Evolutionary conservation across 129 eudicot genomes (phyloP).

Genomic region (Helianthus annuus): HanXRQr2.0-SUNRISE NC_035446.2:112415995-112416494

Average conservation of each 20-base stretch:
- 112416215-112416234: conserved; percentile 98
- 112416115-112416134: not conserved
- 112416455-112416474: not conserved
- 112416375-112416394: not conserved
- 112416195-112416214: conserved; percentile 95
- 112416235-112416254: conserved; percentile 98
- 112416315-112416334: not conserved
- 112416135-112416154: not conserved
- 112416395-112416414: not conserved
- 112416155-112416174: conserved; percentile 2
- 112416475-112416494: not conserved
- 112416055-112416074: conserved; percentile 98
- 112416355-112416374: not conserved
- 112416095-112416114: not conserved
- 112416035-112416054: conserved; percentile 96
- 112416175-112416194: conserved; percentile 63
- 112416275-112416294: conserved; percentile 11
- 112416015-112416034: conserved; percentile 99
- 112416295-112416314: not conserved
- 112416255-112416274: conserved; percentile 45
- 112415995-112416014: conserved; percentile 97
- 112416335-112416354: not conserved
- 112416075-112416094: conserved; percentile 94
- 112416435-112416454: not conserved
- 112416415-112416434: not conserved